These are phyloP conservation scores for Lipomyces sp. DNA, from an alignment of 805 yeast genomes.

Conservation along the genomic window DNA sequence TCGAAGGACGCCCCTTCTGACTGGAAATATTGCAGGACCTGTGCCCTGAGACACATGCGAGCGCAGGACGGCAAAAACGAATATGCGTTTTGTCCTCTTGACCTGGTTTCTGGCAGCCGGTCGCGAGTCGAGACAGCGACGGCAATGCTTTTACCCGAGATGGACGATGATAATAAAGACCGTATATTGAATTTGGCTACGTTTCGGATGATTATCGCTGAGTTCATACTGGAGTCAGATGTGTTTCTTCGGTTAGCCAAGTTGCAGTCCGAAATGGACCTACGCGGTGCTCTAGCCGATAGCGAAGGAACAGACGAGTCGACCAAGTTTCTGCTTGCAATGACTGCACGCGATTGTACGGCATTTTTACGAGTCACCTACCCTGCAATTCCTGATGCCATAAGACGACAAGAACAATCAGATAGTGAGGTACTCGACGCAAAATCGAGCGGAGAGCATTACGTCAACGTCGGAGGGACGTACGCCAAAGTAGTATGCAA, in stretches of 20 bases:
- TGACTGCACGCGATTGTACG: constrained; percentile 60
- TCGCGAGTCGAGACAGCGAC: constrained; percentile 38
- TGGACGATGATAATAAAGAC: background rate
- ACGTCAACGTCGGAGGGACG: constrained; percentile 19
- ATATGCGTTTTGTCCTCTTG: constrained; percentile 48
- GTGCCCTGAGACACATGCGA: constrained; percentile 47
- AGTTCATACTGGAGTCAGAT: constrained; percentile 21
- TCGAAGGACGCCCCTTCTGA: constrained; percentile 42
- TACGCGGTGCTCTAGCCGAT: constrained; percentile 17
- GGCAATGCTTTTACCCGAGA: constrained; percentile 33
- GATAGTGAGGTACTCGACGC: background rate
- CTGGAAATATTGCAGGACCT: constrained; percentile 51
- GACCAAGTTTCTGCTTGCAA: constrained; percentile 43
- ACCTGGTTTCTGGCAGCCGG: constrained; percentile 39
- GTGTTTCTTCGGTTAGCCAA: constrained; percentile 33
- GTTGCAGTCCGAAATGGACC: constrained; percentile 21
- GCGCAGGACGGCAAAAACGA: constrained; percentile 33
- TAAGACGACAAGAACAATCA: background rate
- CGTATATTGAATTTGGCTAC: constrained; percentile 16
- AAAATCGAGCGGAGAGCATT: background rate
- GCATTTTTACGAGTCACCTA: constrained; percentile 44
- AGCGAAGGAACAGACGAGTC: constrained; percentile 29
- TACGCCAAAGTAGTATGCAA: constrained; percentile 40
- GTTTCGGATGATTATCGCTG: constrained; percentile 19
- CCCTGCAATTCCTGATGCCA: constrained; percentile 19